Conservation (phyloP, 2,329 filamentous ascomycete genomes). For the Onygenales sp. region DNA sequence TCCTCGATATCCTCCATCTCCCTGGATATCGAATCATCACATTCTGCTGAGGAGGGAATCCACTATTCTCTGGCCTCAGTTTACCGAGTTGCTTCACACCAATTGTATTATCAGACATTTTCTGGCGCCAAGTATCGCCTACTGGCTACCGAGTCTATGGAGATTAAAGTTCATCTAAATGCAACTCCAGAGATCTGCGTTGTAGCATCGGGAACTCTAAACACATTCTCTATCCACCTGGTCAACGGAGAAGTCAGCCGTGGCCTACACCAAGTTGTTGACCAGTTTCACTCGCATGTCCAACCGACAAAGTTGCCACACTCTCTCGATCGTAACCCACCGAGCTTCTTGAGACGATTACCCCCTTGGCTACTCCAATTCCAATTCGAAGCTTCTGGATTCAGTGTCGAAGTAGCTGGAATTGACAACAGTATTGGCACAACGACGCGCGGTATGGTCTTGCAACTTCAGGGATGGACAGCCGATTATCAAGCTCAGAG, state of each 20-base stretch:
- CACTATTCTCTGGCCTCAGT: constrained; percentile 81
- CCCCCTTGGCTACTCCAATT: constrained; percentile 79
- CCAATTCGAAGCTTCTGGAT: constrained; percentile 76
- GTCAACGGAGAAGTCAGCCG: constrained; percentile 87
- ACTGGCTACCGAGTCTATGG: constrained; percentile 76
- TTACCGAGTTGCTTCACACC: constrained; percentile 73
- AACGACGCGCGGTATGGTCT: constrained; percentile 68
- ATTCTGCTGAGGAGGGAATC: constrained; percentile 70
- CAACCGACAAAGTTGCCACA: constrained; percentile 50
- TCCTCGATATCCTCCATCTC: constrained; percentile 91
- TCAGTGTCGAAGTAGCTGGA: constrained; percentile 84
- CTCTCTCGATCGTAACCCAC: constrained; percentile 43
- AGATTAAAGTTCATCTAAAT: constrained; percentile 74
- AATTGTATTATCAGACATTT: constrained; percentile 89
- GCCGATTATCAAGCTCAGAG: constrained; percentile 82
- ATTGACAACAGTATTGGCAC: constrained; percentile 75
- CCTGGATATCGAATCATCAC: constrained; percentile 89
- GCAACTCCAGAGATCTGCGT: constrained; percentile 81
- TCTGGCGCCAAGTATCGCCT: constrained; percentile 76
- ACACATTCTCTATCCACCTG: constrained; percentile 83
- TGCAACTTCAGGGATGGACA: constrained; percentile 81
- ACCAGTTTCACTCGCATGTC: constrained; percentile 65
- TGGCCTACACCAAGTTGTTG: constrained; percentile 82
- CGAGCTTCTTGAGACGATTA: constrained; percentile 65
- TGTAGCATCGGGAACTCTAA: constrained; percentile 65